Evolutionary conservation across 202 grass and related monocot genomes (phyloP).

Genomic region (Hordeum pubiflorum): DNA sequence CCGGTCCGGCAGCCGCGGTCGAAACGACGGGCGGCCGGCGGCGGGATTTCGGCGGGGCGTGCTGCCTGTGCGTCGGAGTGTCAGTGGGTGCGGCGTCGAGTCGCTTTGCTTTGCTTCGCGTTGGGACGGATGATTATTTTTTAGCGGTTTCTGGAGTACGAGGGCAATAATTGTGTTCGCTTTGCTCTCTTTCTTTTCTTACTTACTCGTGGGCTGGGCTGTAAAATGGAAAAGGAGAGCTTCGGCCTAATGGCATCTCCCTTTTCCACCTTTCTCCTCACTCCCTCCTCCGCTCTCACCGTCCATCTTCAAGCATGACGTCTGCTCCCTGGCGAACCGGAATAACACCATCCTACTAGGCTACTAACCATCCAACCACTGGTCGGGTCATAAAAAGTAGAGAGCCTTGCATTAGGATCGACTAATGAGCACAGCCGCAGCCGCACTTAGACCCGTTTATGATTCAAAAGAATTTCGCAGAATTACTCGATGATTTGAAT

Average conservation of each 20-base stretch:
- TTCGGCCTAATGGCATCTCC: not conserved
- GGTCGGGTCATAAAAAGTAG: too few species aligned
- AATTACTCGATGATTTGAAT: too few species aligned
- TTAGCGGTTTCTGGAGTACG: not conserved
- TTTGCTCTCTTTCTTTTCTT: not conserved
- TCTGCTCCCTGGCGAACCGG: too few species aligned
- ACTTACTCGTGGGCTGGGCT: conserved; percentile 4
- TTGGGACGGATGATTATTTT: not conserved
- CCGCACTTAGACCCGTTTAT: too few species aligned
- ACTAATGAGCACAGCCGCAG: too few species aligned
- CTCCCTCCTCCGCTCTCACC: too few species aligned
- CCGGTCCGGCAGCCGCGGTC: not conserved
- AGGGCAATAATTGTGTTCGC: not conserved
- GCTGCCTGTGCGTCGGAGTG: not conserved
- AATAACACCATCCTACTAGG: too few species aligned
- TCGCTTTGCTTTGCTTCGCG: not conserved
- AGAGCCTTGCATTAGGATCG: too few species aligned
- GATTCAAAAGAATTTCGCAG: too few species aligned
- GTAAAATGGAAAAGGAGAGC: not conserved
- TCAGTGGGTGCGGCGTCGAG: conserved; percentile 18
- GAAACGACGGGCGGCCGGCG: not conserved
- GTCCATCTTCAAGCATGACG: not conserved
- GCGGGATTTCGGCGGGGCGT: not conserved
- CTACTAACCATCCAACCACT: too few species aligned
- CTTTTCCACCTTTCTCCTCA: not conserved